Evolutionary conservation across 768 basidiomycete species (phyloP).

Genomic region (button mushroom (Agaricus bisporus)): DNA sequence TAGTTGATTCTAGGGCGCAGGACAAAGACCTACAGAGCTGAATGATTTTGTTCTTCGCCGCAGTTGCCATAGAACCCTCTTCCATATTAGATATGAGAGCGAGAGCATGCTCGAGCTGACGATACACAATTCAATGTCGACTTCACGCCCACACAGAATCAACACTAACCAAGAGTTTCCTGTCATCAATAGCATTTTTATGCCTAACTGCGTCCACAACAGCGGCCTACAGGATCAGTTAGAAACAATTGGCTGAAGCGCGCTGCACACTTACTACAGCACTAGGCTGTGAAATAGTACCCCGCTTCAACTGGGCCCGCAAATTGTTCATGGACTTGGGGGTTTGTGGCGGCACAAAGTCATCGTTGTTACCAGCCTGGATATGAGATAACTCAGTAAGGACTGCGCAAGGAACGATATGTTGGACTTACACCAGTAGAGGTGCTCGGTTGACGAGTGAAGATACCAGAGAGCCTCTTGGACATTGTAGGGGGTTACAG

Average conservation of each 20-base stretch:
- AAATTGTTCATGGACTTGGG: constrained; percentile 35
- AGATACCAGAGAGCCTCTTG: constrained; percentile 9
- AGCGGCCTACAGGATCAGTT: constrained; percentile 35
- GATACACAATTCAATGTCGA: not conserved
- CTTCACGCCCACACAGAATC: not conserved
- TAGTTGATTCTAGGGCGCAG: not conserved
- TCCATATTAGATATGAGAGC: constrained; percentile 56
- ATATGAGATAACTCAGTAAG: not conserved
- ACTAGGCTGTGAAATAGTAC: constrained; percentile 27
- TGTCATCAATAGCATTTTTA: constrained; percentile 63
- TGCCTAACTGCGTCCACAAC: constrained; percentile 57
- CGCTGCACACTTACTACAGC: constrained; percentile 31
- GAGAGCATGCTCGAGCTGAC: constrained; percentile 66
- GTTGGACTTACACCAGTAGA: constrained; percentile 2
- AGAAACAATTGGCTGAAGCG: not conserved
- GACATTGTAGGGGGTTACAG: constrained; percentile 2
- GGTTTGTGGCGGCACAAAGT: constrained; percentile 10
- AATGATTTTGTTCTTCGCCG: constrained; percentile 41
- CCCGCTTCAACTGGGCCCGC: constrained; percentile 41
- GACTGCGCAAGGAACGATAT: not conserved
- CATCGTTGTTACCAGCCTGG: constrained; percentile 14
- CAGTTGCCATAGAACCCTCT: constrained; percentile 31
- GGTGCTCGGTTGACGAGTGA: constrained; percentile 7
- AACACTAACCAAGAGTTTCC: constrained; percentile 63
- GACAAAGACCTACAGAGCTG: constrained; percentile 43